Base-by-base conservation (phyloP, 1,284 basidiomycete species). In the Ganoderma multipileum region DNA sequence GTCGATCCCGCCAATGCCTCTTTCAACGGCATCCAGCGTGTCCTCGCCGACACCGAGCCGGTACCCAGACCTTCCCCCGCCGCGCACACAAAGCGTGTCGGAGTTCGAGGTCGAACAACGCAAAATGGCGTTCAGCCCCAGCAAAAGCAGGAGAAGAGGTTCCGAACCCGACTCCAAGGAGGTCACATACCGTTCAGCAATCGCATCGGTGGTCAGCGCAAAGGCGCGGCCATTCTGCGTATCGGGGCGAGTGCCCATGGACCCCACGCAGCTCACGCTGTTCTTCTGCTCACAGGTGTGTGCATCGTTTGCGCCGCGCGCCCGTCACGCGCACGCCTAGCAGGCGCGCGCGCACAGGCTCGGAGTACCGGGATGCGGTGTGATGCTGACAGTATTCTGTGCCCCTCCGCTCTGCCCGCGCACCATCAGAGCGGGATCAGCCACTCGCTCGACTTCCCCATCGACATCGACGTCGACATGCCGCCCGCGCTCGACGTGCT, bases 401-500 rank as follows among this genome's bases (percentile, higher is more conserved):
- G 28, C 6, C 28, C 38, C 36, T 33, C 20, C 61, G 38, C 28
- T 41, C 18, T 52, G 3, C 28, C 39, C 30, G 47, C 30, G 41
- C 44, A 50, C 41, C n/a, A 69, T 68, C 67, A 94, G 93, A 90
- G 89, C 72, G 91, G 90, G 38, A 91, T 92, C 68, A 91, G 91
- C 0, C 91, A 94, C 76, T 90, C 92, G 6, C 83, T 94, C 33
- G 91, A 93, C 77, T 94, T 94, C 76, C 93, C 92, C 4, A 88
- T 94, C 73, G 91, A 94, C 75, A 85, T 92, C 63, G 89, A 90
- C 72, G 88, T 90, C 72, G 89, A 88, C 76, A 86, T 89, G 23
- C 92, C 92, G 30, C 91, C 92, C 4, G 88, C 91, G n/a, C 85
- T 94, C 67, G 92, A 94, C 74, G 91, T 92, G 61, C 85, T 94